Conservation (phyloP, 805 yeast genomes). For the Kazachstania bromeliacearum region DNA sequence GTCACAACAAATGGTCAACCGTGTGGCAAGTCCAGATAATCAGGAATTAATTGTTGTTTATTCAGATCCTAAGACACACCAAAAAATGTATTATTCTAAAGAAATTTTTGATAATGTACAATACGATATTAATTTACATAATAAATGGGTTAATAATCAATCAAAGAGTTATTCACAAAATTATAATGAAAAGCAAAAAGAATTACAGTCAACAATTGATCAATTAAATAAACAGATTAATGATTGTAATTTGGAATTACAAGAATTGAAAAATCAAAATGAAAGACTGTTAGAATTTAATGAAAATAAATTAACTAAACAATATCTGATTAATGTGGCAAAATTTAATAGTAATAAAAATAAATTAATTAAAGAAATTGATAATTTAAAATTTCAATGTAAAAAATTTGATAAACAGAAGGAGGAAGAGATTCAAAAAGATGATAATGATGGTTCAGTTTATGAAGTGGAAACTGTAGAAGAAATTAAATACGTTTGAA, state of each 20-base stretch:
- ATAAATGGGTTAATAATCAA: slow-evolving; percentile 9
- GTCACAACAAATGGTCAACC: slow-evolving; percentile 6
- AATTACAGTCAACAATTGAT: slow-evolving; percentile 13
- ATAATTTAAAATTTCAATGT: neutral
- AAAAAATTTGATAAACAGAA: neutral
- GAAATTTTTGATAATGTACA: slow-evolving; percentile 23
- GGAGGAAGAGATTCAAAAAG: slow-evolving; percentile 1
- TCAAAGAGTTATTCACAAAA: slow-evolving; percentile 8
- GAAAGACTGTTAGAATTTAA: neutral
- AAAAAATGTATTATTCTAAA: slow-evolving; percentile 14
- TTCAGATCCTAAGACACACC: slow-evolving; percentile 13
- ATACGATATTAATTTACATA: slow-evolving; percentile 14
- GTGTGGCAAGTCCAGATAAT: slow-evolving; percentile 21
- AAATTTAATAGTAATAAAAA: slow-evolving; percentile 1
- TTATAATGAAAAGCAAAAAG: slow-evolving; percentile 11
- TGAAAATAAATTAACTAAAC: slow-evolving; percentile 1
- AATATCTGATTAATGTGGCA: slow-evolving; percentile 1
- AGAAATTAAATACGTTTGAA: slow-evolving; percentile 3
- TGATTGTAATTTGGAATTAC: slow-evolving; percentile 1
- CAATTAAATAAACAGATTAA: slow-evolving; percentile 13
- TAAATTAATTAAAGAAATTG: slow-evolving; percentile 1
- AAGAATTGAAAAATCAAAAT: neutral
- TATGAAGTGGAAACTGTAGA: slow-evolving; percentile 1
- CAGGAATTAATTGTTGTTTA: slow-evolving; percentile 21
- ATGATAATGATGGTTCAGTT: neutral